These are phyloP conservation scores for Xylaria sp. DNA, from an alignment of 2,329 filamentous ascomycete genomes.

Conservation along the genomic window DNA sequence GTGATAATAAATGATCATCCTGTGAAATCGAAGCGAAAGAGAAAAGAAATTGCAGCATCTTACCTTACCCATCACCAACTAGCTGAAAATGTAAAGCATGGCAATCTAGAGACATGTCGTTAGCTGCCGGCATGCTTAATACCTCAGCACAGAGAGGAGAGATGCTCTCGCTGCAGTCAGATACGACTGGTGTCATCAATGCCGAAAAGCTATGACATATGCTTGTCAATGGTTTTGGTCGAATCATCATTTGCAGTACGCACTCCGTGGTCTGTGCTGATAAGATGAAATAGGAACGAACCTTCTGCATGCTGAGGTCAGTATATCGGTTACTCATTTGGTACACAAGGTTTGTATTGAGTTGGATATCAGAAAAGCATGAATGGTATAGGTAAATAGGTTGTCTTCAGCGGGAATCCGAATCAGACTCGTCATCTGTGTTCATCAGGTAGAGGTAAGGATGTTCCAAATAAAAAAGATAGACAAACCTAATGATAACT, in stretches of 20 bases:
- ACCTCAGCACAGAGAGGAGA: slow-evolving; percentile 16
- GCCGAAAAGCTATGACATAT: slow-evolving; percentile 88
- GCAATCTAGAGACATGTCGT: slow-evolving; percentile 40
- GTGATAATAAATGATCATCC: slow-evolving; percentile 82
- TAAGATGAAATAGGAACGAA: slow-evolving; percentile 29
- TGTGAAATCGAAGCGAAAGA: slow-evolving; percentile 51
- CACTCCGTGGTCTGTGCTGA: neutral
- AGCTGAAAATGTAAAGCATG: neutral
- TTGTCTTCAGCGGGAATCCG: slow-evolving; percentile 71
- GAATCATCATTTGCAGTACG: slow-evolving; percentile 76
- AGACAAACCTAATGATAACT: slow-evolving; percentile 22
- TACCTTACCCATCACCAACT: slow-evolving; percentile 34
- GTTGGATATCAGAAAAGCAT: slow-evolving; percentile 57
- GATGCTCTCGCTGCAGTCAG: slow-evolving; percentile 53
- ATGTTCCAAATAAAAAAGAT: neutral
- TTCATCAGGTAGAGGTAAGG: slow-evolving; percentile 57
- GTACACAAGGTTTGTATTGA: slow-evolving; percentile 19
- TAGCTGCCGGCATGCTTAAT: slow-evolving; percentile 43
- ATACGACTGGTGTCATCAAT: slow-evolving; percentile 61
- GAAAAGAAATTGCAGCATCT: slow-evolving; percentile 18
- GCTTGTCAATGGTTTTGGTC: slow-evolving; percentile 88
- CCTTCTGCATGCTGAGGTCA: slow-evolving; percentile 33
- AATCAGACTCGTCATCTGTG: slow-evolving; percentile 75
- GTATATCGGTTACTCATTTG: slow-evolving; percentile 9
- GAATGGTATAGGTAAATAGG: slow-evolving; percentile 66